These are phyloP conservation scores for Phyllosticta citriasiana DNA, from an alignment of 2,329 filamentous ascomycete genomes.

Conservation along the genomic window DNA sequence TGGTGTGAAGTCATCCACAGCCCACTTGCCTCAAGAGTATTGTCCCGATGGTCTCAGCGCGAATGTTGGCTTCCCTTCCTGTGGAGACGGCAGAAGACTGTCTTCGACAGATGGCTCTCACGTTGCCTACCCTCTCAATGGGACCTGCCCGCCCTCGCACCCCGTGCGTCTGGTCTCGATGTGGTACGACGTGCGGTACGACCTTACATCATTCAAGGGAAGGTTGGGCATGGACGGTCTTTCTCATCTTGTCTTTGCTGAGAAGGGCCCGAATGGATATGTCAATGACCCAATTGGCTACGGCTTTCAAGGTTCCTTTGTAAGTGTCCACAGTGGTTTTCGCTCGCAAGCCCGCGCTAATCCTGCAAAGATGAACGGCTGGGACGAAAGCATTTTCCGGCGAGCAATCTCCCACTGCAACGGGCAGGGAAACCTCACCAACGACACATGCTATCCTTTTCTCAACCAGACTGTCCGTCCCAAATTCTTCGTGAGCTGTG, in stretches of 20 bases:
- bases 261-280: not conserved
- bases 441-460: not conserved
- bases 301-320: not conserved
- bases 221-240: not conserved
- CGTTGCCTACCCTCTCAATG: conserved; percentile 29
- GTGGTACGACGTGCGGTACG: conserved; percentile 45
- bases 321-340: not conserved
- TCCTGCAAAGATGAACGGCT: not conserved
- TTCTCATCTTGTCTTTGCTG: not conserved
- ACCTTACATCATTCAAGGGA: conserved; percentile 11
- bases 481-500: not conserved
- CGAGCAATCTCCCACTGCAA: not conserved
- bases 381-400: not conserved
- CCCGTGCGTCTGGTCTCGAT: conserved; percentile 44
- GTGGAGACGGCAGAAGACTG: not conserved
- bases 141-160: conserved; percentile 43
- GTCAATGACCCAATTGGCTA: not conserved
- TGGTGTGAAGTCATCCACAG: not conserved
- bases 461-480: not conserved
- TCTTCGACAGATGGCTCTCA: conserved; percentile 6
- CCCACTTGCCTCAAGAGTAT: not conserved
- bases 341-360: not conserved
- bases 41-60: not conserved
- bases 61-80: not conserved
- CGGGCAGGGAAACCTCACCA: not conserved